Conservation (phyloP, 257 asterid genomes). For the Solanum virginianum region DNA sequence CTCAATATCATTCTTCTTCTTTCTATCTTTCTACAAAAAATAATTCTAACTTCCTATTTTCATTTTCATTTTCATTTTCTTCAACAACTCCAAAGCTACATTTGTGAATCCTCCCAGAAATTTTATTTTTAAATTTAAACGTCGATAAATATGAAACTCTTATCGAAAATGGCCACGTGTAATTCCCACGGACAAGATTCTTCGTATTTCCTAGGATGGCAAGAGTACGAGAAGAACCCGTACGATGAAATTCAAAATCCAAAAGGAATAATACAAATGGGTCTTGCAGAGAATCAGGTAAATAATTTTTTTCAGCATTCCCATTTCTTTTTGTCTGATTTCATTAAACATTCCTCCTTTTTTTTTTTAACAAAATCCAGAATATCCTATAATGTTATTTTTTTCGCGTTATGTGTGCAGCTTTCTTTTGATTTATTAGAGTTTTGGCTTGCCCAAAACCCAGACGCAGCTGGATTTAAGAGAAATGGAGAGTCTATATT, state of each 20-base stretch:
- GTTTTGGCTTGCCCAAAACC: neutral
- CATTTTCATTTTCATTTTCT: neutral
- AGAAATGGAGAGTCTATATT: neutral
- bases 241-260: neutral
- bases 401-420: neutral
- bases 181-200: neutral
- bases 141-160: neutral
- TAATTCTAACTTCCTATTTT: too few species aligned
- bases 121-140: neutral
- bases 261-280: neutral
- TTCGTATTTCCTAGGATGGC: neutral
- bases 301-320: neutral
- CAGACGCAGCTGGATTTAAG: neutral
- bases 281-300: constrained; percentile 1
- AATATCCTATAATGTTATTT: neutral
- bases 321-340: neutral
- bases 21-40: too few species aligned
- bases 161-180: neutral
- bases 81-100: neutral
- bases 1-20: neutral
- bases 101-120: neutral
- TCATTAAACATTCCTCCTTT: neutral
- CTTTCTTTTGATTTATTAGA: constrained; percentile 3
- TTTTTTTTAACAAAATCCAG: neutral
- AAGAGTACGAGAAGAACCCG: neutral